Percentiles rank a stretch among this genome's conserved stretches.
phyloP scores from a whole-genome alignment of 225 moss, liverwort and hornwort species.

The Climacium dendroides region DNA sequence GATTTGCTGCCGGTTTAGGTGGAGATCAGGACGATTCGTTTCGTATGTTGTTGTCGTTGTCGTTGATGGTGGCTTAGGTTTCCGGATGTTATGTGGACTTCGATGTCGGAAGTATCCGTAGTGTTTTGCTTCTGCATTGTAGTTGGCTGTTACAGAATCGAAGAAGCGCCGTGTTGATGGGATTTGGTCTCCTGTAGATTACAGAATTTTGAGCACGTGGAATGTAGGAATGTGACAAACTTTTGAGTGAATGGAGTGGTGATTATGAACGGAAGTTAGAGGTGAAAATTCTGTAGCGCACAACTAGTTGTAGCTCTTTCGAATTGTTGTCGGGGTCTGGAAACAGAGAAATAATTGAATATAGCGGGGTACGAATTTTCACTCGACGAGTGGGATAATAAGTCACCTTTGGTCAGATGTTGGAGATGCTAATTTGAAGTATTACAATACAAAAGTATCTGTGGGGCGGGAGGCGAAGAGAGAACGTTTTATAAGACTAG shows the following conservation, averaged over 20 bases:
- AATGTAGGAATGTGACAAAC: background rate
- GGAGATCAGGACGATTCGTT: background rate
- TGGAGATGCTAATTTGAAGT: background rate
- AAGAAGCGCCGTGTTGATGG: background rate
- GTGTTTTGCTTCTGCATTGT: background rate
- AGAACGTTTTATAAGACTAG: background rate
- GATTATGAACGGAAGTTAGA: background rate
- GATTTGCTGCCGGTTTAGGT: background rate
- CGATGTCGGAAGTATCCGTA: background rate
- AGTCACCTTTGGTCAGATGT: background rate
- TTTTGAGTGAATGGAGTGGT: background rate
- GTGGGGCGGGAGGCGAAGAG: background rate
- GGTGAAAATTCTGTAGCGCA: background rate
- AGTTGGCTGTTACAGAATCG: background rate
- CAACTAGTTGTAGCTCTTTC: background rate
- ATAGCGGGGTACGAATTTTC: background rate
- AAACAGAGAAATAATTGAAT: background rate
- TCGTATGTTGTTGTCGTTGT: background rate
- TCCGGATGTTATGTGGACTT: background rate
- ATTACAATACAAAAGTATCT: background rate
- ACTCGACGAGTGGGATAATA: background rate
- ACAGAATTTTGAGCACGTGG: background rate
- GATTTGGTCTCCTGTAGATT: background rate
- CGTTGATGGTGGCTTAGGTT: background rate
- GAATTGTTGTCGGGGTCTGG: background rate